A percentile compares a stretch with the other conserved stretches of the same genome.
phyloP scores from a whole-genome alignment of 257 asterid genomes.

The Leonotis leonurus region DNA sequence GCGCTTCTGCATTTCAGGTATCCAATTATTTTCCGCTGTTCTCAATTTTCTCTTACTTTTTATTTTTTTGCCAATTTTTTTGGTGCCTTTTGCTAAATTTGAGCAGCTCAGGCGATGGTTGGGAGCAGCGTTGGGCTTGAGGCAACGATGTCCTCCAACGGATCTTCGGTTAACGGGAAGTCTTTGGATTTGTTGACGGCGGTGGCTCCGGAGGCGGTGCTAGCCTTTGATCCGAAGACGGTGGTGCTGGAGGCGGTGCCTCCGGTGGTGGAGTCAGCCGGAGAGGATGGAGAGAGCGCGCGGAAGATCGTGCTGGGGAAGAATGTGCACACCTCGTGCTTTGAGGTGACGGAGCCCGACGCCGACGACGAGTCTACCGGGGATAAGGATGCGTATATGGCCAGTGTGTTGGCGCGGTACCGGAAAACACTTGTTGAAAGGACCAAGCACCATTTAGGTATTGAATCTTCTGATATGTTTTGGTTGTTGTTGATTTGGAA shows the following conservation, averaged over 20 bases:
- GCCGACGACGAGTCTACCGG: constrained; percentile 95
- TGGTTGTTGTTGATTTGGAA: neutral
- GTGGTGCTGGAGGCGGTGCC: constrained; percentile 56
- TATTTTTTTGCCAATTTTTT: too few species aligned
- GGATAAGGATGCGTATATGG: constrained; percentile 92
- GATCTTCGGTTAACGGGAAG: constrained; percentile 30
- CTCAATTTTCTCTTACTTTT: neutral
- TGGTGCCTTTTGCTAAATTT: constrained; percentile 3
- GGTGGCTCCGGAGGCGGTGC: constrained; percentile 18
- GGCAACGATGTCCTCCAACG: constrained; percentile 28
- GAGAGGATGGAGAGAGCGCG: constrained; percentile 20
- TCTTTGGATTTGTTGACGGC: constrained; percentile 14
- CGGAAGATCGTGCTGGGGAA: constrained; percentile 71
- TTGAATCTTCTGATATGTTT: constrained; percentile 11
- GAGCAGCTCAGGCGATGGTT: constrained; percentile 31
- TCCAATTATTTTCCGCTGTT: neutral
- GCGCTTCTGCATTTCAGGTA: constrained; percentile 16
- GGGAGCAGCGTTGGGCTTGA: constrained; percentile 28
- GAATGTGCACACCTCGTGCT: constrained; percentile 74
- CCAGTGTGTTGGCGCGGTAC: constrained; percentile 83
- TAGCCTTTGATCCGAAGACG: constrained; percentile 41
- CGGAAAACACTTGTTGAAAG: constrained; percentile 67
- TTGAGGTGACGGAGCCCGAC: constrained; percentile 91
- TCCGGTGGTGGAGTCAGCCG: constrained; percentile 28
- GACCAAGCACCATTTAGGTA: constrained; percentile 91